Conservation (phyloP, 306 rosid species). For the Boehmeria nivea region DNA sequence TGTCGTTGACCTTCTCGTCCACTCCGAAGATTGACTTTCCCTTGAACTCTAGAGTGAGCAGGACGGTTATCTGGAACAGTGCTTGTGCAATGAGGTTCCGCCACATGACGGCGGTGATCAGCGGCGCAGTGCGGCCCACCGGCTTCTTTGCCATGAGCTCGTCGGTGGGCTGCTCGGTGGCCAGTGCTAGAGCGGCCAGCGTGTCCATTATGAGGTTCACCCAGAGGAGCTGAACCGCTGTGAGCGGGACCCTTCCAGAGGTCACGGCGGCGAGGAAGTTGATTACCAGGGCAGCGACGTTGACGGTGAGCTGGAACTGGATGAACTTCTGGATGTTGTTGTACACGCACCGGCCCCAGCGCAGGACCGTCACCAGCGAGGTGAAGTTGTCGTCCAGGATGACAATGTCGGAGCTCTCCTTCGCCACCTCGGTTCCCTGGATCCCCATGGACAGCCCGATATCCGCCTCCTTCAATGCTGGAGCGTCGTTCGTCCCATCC, state of each 20-base stretch:
- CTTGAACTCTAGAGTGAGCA: slow-evolving; percentile 16
- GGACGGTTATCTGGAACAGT: slow-evolving; percentile 4
- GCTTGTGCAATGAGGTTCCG: slow-evolving; percentile 19
- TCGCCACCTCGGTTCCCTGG: slow-evolving; percentile 20
- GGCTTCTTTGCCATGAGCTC: slow-evolving; percentile 19
- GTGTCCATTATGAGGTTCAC: slow-evolving; percentile 23
- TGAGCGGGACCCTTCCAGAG: slow-evolving; percentile 13
- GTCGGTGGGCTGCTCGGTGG: slow-evolving; percentile 14
- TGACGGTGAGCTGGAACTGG: slow-evolving; percentile 12
- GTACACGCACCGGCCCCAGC: slow-evolving; percentile 10
- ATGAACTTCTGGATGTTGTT: slow-evolving; percentile 17
- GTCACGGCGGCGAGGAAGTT: slow-evolving; percentile 12
- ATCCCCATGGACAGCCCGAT: slow-evolving; percentile 23
- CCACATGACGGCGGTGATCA: slow-evolving; percentile 20
- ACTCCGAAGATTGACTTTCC: slow-evolving; percentile 16
- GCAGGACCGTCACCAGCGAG: slow-evolving; percentile 11
- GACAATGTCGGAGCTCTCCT: slow-evolving; percentile 16
- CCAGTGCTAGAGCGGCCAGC: slow-evolving; percentile 10
- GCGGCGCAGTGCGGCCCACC: slow-evolving; percentile 6
- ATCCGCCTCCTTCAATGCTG: slow-evolving; percentile 18
- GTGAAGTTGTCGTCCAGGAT: slow-evolving; percentile 2
- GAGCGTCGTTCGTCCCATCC: slow-evolving; percentile 20
- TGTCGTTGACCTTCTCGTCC: slow-evolving; percentile 11
- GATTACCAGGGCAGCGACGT: slow-evolving; percentile 12
- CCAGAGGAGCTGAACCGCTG: slow-evolving; percentile 12